A percentile compares a stretch with the other conserved stretches of the same genome.
Conservation (phyloP, 2,329 filamentous ascomycete species). For the Alternaria novae-zelandiae region DNA sequence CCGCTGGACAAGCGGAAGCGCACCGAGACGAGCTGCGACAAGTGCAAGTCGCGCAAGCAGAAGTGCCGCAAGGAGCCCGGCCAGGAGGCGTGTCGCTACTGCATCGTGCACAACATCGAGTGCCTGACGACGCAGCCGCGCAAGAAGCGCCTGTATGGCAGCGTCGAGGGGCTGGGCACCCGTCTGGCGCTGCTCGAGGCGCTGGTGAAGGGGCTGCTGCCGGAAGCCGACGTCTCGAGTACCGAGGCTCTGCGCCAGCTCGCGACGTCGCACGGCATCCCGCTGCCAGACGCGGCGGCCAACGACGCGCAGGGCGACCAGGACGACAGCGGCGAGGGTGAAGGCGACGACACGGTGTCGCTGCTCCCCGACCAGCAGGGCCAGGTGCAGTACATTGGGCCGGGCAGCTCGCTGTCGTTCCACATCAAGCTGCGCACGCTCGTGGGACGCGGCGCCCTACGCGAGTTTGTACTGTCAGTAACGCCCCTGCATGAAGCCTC, state of each 20-base stretch:
- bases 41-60: slow-evolving; percentile 56
- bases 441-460: slow-evolving; percentile 40
- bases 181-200: slow-evolving; percentile 53
- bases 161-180: slow-evolving; percentile 51
- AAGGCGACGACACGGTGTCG: slow-evolving; percentile 45
- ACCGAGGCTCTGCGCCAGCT: slow-evolving; percentile 51
- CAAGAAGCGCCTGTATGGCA: slow-evolving; percentile 54
- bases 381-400: slow-evolving; percentile 55
- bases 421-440: slow-evolving; percentile 51
- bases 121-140: slow-evolving; percentile 54
- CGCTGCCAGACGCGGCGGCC: slow-evolving; percentile 41
- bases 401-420: slow-evolving; percentile 52
- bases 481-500: not conserved
- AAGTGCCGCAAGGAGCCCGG: slow-evolving; percentile 52
- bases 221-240: slow-evolving; percentile 52
- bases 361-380: slow-evolving; percentile 53
- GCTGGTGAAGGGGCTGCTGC: slow-evolving; percentile 53
- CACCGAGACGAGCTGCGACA: slow-evolving; percentile 55
- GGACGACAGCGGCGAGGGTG: slow-evolving; percentile 24
- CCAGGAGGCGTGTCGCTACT: slow-evolving; percentile 52
- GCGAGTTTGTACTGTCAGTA: slow-evolving; percentile 44
- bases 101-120: slow-evolving; percentile 49
- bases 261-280: slow-evolving; percentile 49
- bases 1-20: slow-evolving; percentile 54
- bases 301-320: slow-evolving; percentile 23